Percentiles rank a stretch among this genome's conserved stretches.
Conservation (phyloP, 352 stramenopile species). For the Globisporangium perplexum region DNA sequence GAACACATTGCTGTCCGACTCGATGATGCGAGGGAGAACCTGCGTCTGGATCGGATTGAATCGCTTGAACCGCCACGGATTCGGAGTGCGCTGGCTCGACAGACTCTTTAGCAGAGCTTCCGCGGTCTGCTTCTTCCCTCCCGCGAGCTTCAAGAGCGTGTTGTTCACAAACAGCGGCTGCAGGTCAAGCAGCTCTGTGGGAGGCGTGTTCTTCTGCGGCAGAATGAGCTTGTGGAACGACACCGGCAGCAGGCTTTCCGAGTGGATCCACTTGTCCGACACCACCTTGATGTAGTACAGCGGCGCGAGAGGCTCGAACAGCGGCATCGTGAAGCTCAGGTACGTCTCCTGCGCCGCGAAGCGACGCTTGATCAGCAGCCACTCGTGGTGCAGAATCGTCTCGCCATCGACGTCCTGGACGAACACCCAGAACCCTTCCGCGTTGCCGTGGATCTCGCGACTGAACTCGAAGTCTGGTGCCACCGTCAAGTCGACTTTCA, state of each 20-base stretch:
- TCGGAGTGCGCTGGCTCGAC: constrained; percentile 29
- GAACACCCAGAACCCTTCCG: constrained; percentile 97
- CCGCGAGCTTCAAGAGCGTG: constrained; percentile 61
- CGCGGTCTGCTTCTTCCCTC: constrained; percentile 53
- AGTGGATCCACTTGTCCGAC: constrained; percentile 98
- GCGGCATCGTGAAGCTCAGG: constrained; percentile 94
- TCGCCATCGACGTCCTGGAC: constrained; percentile 98
- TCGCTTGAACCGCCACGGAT: constrained; percentile 77
- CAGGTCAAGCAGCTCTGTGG: constrained; percentile 97
- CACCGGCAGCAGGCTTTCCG: constrained; percentile 93
- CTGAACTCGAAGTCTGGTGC: constrained; percentile 98
- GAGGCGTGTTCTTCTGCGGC: constrained; percentile 96
- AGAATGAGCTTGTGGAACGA: constrained; percentile 99
- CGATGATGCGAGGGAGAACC: constrained; percentile 93
- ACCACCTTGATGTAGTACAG: constrained; percentile 98
- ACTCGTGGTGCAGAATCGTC: constrained; percentile 98
- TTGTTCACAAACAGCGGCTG: constrained; percentile 94
- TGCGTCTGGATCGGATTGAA: constrained; percentile 99
- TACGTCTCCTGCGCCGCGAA: constrained; percentile 81
- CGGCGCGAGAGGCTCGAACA: constrained; percentile 97
- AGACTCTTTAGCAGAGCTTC: constrained; percentile 47
- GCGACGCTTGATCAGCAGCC: constrained; percentile 91
- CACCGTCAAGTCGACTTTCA: constrained; percentile 95
- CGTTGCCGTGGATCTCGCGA: constrained; percentile 93
- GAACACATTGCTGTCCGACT: constrained; percentile 94